Conservation (phyloP, 176 grass and related monocot species). For the Poa annua region DNA sequence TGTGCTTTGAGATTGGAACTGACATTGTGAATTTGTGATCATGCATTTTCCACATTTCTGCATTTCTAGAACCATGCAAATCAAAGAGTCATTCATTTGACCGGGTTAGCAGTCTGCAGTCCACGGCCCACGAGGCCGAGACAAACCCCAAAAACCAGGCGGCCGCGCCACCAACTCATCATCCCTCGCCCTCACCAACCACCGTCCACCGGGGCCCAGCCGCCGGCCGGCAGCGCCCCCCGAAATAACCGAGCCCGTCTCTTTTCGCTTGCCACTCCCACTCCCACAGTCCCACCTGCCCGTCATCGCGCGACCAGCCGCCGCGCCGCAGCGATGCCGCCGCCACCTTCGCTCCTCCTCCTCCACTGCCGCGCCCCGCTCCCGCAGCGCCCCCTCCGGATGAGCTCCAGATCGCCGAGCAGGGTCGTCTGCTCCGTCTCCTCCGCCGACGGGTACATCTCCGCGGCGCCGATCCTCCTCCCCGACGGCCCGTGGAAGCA, state of each 20-base stretch:
- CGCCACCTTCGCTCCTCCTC: slow-evolving; percentile 47
- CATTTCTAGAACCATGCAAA: no score
- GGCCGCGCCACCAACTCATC: not conserved
- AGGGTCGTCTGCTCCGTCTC: slow-evolving; percentile 55
- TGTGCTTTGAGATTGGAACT: no score
- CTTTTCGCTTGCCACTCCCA: not conserved
- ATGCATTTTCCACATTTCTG: no score
- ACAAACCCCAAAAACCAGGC: not conserved
- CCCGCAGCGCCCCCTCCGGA: slow-evolving; percentile 29
- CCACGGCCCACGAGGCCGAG: no score
- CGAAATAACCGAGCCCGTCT: not conserved
- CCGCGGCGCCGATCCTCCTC: slow-evolving; percentile 87
- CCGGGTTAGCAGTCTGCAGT: no score
- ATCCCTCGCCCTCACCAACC: slow-evolving; percentile 1
- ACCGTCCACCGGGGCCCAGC: not conserved
- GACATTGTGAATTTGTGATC: no score
- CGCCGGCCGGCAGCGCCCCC: not conserved
- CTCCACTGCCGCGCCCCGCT: slow-evolving; percentile 41
- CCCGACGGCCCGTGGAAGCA: slow-evolving; percentile 88
- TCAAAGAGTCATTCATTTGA: no score
- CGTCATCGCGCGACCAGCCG: slow-evolving; percentile 16
- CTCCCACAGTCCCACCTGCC: slow-evolving; percentile 2
- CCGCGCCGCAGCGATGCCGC: slow-evolving; percentile 41
- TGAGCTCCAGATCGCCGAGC: slow-evolving; percentile 6
- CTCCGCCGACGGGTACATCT: slow-evolving; percentile 46